These are phyloP conservation scores for Jackrogersella minutella DNA, from an alignment of 495 filamentous ascomycete species.

Conservation along the genomic window DNA sequence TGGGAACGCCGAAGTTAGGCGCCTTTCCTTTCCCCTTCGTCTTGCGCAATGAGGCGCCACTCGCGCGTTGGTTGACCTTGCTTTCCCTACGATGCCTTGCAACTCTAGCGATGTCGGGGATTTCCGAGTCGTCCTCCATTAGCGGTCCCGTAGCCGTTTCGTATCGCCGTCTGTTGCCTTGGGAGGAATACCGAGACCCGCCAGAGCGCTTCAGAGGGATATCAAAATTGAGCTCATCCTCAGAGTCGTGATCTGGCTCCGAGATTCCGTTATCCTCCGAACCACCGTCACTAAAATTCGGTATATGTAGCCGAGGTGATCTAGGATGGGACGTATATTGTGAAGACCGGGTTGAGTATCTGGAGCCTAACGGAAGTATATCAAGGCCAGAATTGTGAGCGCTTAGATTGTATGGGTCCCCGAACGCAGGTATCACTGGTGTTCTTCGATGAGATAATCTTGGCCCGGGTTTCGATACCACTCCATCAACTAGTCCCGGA, in stretches of 20 bases:
- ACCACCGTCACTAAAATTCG: conserved; percentile 26
- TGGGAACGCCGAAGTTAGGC: not conserved
- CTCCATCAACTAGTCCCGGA: conserved; percentile 46
- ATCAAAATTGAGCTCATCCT: conserved; percentile 41
- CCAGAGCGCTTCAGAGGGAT: conserved; percentile 31
- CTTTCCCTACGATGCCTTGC: conserved; percentile 46
- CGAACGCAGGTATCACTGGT: not conserved
- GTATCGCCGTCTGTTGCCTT: conserved; percentile 14
- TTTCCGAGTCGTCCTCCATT: conserved; percentile 32
- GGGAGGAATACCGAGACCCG: not conserved
- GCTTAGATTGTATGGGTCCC: not conserved
- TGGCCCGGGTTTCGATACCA: conserved; percentile 3
- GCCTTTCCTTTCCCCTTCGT: conserved; percentile 29
- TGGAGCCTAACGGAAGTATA: not conserved
- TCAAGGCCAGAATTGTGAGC: conserved; percentile 12
- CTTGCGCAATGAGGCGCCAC: conserved; percentile 12
- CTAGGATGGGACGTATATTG: not conserved
- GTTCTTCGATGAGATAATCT: conserved; percentile 7
- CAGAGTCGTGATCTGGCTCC: conserved; percentile 23
- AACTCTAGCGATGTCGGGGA: conserved; percentile 39
- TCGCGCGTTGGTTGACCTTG: conserved; percentile 42
- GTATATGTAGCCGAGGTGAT: conserved; percentile 24
- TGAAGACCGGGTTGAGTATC: conserved; percentile 20
- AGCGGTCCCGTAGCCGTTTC: not conserved
- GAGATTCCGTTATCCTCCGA: conserved; percentile 17